A percentile compares a stretch with the other conserved stretches of the same genome.
These are phyloP conservation scores for Lasiosphaeria ovina DNA, from an alignment of 495 filamentous ascomycete genomes.

Conservation along the genomic window DNA sequence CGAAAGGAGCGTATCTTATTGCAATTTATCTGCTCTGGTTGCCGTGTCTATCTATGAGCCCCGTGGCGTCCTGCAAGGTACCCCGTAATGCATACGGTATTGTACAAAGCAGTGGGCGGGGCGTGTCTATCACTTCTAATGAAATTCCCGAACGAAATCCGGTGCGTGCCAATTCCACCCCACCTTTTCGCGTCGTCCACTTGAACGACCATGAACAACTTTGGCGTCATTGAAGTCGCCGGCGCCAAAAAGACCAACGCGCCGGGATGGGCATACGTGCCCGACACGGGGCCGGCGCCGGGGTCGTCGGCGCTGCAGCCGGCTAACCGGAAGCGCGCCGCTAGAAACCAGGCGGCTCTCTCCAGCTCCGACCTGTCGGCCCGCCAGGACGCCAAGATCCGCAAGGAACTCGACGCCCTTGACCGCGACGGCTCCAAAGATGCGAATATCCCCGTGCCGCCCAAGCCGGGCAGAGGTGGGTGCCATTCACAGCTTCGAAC, in stretches of 20 bases:
- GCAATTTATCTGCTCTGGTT: too few species aligned
- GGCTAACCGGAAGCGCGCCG: constrained; percentile 60
- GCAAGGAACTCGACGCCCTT: constrained; percentile 75
- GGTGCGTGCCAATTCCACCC: neutral
- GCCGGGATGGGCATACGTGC: constrained; percentile 87
- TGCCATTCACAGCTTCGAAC: neutral
- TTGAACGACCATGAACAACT: constrained; percentile 45
- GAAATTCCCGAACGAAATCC: too few species aligned
- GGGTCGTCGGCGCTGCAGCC: constrained; percentile 50
- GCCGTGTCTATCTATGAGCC: too few species aligned
- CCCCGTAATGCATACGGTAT: neutral
- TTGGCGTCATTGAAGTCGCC: constrained; percentile 72
- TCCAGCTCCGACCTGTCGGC: constrained; percentile 62
- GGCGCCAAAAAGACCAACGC: constrained; percentile 62
- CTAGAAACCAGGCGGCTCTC: constrained; percentile 53
- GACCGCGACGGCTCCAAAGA: constrained; percentile 76
- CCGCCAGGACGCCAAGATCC: constrained; percentile 71
- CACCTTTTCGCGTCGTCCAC: constrained; percentile 4
- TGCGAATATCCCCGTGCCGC: constrained; percentile 64
- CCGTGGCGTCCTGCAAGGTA: neutral
- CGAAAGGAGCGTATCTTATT: too few species aligned
- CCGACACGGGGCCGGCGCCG: constrained; percentile 64
- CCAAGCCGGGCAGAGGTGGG: constrained; percentile 28
- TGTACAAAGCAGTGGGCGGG: too few species aligned
- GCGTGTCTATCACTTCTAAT: too few species aligned